A percentile compares a stretch with the other conserved stretches of the same genome.
phyloP scores from a whole-genome alignment of 768 basidiomycete species.

The Naganishia onofrii region DNA sequence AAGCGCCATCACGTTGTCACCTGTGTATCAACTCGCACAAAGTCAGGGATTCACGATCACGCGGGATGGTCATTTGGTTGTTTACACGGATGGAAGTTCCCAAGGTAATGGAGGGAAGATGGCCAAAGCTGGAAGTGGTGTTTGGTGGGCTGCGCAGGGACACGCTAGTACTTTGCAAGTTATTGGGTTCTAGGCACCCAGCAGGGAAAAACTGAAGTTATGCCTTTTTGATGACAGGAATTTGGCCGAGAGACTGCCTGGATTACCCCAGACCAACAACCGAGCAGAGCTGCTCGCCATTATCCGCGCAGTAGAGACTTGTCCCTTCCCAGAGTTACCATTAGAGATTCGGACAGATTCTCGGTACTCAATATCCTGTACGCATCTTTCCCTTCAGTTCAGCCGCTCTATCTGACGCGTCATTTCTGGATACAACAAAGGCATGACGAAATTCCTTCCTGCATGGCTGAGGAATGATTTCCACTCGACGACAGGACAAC shows the following conservation, averaged over 20 bases:
- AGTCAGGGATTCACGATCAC: conserved; percentile 45
- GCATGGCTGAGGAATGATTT: conserved; percentile 61
- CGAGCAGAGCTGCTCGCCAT: conserved; percentile 85
- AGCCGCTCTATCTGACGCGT: conserved; percentile 29
- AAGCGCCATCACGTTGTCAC: not conserved
- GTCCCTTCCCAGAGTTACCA: conserved; percentile 58
- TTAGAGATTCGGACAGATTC: conserved; percentile 84
- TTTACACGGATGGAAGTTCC: conserved; percentile 86
- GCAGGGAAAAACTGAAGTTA: not conserved
- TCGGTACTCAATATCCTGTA: conserved; percentile 75
- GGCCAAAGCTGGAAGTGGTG: conserved; percentile 76
- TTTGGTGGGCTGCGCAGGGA: conserved; percentile 71
- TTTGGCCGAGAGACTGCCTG: conserved; percentile 61
- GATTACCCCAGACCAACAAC: conserved; percentile 51
- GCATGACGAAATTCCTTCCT: conserved; percentile 66
- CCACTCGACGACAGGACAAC: conserved; percentile 36
- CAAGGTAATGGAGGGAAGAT: conserved; percentile 70
- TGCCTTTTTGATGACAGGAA: conserved; percentile 59
- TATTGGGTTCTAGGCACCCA: not conserved
- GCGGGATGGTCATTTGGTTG: conserved; percentile 53
- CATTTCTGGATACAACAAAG: conserved; percentile 52
- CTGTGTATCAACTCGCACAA: conserved; percentile 22
- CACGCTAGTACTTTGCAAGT: conserved; percentile 39
- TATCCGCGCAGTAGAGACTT: conserved; percentile 71
- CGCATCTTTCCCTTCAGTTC: conserved; percentile 19